phyloP scores from a whole-genome alignment of 1,284 basidiomycete species.

The Fomitopsis betulina region DNA sequence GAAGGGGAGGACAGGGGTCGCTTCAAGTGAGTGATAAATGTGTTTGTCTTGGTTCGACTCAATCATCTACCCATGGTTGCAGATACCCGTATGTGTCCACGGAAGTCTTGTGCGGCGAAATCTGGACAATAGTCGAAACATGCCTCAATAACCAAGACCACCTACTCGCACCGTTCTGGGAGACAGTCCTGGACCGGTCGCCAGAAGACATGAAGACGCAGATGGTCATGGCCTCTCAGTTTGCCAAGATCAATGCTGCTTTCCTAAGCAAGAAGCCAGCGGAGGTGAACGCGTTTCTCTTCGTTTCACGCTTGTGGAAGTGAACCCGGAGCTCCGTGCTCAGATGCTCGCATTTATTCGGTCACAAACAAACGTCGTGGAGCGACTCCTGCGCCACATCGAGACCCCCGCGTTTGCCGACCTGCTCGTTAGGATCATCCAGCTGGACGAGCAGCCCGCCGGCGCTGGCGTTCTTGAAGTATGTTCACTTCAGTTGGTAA shows the following conservation, averaged over 20 bases:
- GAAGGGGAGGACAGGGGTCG: constrained; percentile 70
- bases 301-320: constrained; percentile 20
- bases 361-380: constrained; percentile 77
- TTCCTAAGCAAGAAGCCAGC: constrained; percentile 86
- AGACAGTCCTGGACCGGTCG: constrained; percentile 77
- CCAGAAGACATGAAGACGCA: constrained; percentile 77
- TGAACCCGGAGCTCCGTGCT: constrained; percentile 24
- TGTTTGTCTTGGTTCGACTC: neutral
- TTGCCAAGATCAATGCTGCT: constrained; percentile 85
- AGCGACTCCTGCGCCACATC: constrained; percentile 82
- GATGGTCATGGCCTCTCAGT: constrained; percentile 76
- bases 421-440: constrained; percentile 87
- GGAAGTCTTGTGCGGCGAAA: constrained; percentile 93
- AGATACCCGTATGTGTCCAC: constrained; percentile 95
- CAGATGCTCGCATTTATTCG: constrained; percentile 94
- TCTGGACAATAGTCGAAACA: constrained; percentile 92
- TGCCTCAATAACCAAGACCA: constrained; percentile 72
- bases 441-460: constrained; percentile 85
- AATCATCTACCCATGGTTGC: constrained; percentile 2
- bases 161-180: constrained; percentile 88
- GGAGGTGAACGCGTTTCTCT: constrained; percentile 58
- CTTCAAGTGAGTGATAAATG: constrained; percentile 60
- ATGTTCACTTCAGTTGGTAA: constrained; percentile 36
- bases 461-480: constrained; percentile 85
- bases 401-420: constrained; percentile 92